Conservation (phyloP, 2,329 filamentous ascomycete genomes). For the Coniochaeta sp. region DNA sequence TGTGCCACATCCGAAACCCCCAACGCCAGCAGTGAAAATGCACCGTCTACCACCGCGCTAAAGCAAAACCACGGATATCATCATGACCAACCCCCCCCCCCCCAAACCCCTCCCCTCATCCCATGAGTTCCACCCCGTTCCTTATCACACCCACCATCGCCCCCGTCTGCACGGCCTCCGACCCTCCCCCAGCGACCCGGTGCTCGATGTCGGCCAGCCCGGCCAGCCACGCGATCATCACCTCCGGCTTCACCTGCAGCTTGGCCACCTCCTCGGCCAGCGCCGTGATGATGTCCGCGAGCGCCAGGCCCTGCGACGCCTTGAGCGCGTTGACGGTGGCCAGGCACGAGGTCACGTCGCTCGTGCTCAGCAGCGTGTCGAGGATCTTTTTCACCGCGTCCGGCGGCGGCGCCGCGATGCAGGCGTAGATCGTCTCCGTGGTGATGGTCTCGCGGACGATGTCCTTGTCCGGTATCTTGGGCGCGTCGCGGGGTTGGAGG, state of each 20-base stretch:
- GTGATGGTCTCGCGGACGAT: slow-evolving; percentile 73
- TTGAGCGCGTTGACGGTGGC: slow-evolving; percentile 86
- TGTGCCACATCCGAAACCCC: not conserved
- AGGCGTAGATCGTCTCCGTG: slow-evolving; percentile 93
- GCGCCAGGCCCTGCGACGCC: slow-evolving; percentile 71
- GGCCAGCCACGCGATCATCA: slow-evolving; percentile 85
- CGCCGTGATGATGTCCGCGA: slow-evolving; percentile 89
- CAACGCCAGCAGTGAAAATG: not conserved
- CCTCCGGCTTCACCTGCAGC: slow-evolving; percentile 78
- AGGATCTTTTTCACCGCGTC: slow-evolving; percentile 80
- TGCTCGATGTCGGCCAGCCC: slow-evolving; percentile 92
- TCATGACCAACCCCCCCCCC: not conserved
- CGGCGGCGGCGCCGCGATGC: slow-evolving; percentile 90
- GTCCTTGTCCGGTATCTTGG: slow-evolving; percentile 54
- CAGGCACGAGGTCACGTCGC: slow-evolving; percentile 84
- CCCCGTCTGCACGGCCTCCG: slow-evolving; percentile 84
- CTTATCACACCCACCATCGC: slow-evolving; percentile 85
- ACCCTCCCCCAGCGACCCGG: slow-evolving; percentile 78
- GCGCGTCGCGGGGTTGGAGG: slow-evolving; percentile 50
- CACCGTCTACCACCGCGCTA: not conserved
- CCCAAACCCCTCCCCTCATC: not conserved
- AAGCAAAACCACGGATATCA: not conserved
- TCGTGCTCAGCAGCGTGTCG: slow-evolving; percentile 72
- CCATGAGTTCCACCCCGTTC: slow-evolving; percentile 70
- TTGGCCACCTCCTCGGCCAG: slow-evolving; percentile 75